A percentile compares a stretch with the other conserved stretches of the same genome.
Conservation (phyloP, 768 basidiomycete species). For the Amanita pseudoporphyria region DNA sequence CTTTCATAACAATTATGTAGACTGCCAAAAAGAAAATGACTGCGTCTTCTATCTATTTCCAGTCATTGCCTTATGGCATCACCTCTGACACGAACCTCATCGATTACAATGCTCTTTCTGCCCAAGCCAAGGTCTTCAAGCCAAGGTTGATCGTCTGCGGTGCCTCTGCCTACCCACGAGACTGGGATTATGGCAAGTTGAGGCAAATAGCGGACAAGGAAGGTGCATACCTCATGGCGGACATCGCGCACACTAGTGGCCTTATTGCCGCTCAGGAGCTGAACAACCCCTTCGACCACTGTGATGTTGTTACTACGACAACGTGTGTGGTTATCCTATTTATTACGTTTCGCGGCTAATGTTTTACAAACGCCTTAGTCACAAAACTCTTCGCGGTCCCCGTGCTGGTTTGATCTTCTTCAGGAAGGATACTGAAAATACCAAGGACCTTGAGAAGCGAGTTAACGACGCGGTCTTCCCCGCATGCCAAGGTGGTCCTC, state of each 20-base stretch:
- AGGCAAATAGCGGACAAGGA: constrained; percentile 77
- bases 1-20: constrained; percentile 25
- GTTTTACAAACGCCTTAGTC: constrained; percentile 31
- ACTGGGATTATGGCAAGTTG: constrained; percentile 90
- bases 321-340: constrained; percentile 44
- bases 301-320: constrained; percentile 96
- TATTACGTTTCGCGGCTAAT: not conserved
- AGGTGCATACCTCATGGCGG: constrained; percentile 89
- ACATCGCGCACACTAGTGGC: constrained; percentile 97
- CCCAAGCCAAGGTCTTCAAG: constrained; percentile 92
- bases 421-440: constrained; percentile 79
- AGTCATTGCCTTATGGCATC: constrained; percentile 90
- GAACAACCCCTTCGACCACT: constrained; percentile 87
- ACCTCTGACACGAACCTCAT: constrained; percentile 78
- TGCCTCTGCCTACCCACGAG: constrained; percentile 96
- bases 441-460: constrained; percentile 87
- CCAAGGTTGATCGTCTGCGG: constrained; percentile 94
- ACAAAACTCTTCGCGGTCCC: constrained; percentile 98
- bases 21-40: constrained; percentile 99
- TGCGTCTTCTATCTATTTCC: constrained; percentile 99
- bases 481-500: constrained; percentile 98
- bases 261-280: constrained; percentile 89
- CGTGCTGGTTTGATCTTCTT: constrained; percentile 98
- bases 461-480: constrained; percentile 99
- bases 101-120: constrained; percentile 73